phyloP scores from a whole-genome alignment of 2,329 filamentous ascomycete species.

The Aureobasidium lini region DNA sequence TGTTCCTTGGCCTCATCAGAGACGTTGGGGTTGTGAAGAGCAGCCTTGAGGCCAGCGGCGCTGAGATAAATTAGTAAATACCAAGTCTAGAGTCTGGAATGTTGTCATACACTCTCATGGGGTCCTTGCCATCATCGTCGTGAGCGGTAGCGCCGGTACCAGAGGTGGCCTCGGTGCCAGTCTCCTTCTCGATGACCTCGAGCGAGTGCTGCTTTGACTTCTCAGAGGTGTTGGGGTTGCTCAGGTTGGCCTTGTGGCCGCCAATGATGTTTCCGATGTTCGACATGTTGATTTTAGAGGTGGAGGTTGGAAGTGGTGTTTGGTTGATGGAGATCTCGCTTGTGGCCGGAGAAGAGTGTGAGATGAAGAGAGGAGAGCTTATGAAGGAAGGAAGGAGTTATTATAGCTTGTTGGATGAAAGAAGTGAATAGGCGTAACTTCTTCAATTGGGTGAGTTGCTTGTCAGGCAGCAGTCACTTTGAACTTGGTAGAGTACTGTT shows the following conservation, averaged over 20 bases:
- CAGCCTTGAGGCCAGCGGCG: conserved; percentile 27
- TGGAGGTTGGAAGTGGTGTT: not conserved
- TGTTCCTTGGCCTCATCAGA: conserved; percentile 50
- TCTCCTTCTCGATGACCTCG: conserved; percentile 45
- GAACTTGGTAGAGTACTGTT: not conserved
- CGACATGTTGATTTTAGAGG: conserved; percentile 4
- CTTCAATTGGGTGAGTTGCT: not conserved
- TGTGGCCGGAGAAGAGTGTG: not conserved
- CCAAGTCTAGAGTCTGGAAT: not conserved
- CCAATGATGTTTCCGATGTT: conserved; percentile 13
- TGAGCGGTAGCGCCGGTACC: conserved; percentile 16
- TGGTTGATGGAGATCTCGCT: not conserved
- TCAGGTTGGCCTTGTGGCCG: conserved; percentile 52
- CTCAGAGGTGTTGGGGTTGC: conserved; percentile 46
- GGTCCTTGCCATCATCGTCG: conserved; percentile 30
- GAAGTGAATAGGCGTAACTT: not conserved
- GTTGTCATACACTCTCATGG: conserved; percentile 45
- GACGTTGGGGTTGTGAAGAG: conserved; percentile 50
- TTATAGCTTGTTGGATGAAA: not conserved
- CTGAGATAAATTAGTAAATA: not conserved
- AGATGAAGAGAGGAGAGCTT: not conserved
- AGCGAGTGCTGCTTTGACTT: conserved; percentile 51
- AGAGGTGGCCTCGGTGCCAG: conserved; percentile 24
- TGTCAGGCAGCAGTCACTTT: conserved; percentile 2
- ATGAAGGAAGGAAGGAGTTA: not conserved